A percentile compares a stretch with the other conserved stretches of the same genome.
These are phyloP conservation scores for Choiromyces venosus DNA, from an alignment of 495 filamentous ascomycete species.

Conservation along the genomic window DNA sequence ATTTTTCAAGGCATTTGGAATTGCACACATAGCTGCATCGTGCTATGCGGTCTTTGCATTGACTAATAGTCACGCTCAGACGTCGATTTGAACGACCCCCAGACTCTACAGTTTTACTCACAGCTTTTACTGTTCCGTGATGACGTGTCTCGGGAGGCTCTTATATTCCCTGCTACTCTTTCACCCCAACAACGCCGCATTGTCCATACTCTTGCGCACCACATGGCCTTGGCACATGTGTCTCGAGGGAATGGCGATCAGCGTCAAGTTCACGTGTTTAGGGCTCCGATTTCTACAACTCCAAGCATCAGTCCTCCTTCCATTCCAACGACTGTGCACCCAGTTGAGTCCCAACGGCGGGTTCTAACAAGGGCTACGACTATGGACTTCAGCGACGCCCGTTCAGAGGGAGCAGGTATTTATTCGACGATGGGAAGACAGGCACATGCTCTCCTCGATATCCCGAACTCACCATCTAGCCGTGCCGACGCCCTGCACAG, in stretches of 20 bases:
- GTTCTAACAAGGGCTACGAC: slow-evolving; percentile 88
- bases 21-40: slow-evolving; percentile 31
- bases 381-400: slow-evolving; percentile 93
- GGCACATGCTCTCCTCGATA: slow-evolving; percentile 68
- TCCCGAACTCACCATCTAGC: slow-evolving; percentile 74
- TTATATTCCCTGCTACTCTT: slow-evolving; percentile 75
- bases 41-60: slow-evolving; percentile 29
- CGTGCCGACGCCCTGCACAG: slow-evolving; percentile 51
- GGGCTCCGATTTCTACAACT: slow-evolving; percentile 47
- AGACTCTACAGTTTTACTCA: slow-evolving; percentile 79
- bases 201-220: slow-evolving; percentile 89
- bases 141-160: slow-evolving; percentile 65
- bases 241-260: slow-evolving; percentile 81
- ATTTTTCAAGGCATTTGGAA: slow-evolving; percentile 28
- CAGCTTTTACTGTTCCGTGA: slow-evolving; percentile 85
- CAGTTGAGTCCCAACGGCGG: slow-evolving; percentile 67
- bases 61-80: slow-evolving; percentile 40
- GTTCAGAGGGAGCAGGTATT: slow-evolving; percentile 60
- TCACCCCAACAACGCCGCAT: slow-evolving; percentile 77
- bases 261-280: slow-evolving; percentile 82
- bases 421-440: slow-evolving; percentile 73
- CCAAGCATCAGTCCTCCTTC: slow-evolving; percentile 59
- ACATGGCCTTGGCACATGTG: slow-evolving; percentile 83
- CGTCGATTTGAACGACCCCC: slow-evolving; percentile 86
- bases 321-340: slow-evolving; percentile 58